Conservation (phyloP, 2,329 filamentous ascomycete species). For the Paracoccidioides lutzii region DNA sequence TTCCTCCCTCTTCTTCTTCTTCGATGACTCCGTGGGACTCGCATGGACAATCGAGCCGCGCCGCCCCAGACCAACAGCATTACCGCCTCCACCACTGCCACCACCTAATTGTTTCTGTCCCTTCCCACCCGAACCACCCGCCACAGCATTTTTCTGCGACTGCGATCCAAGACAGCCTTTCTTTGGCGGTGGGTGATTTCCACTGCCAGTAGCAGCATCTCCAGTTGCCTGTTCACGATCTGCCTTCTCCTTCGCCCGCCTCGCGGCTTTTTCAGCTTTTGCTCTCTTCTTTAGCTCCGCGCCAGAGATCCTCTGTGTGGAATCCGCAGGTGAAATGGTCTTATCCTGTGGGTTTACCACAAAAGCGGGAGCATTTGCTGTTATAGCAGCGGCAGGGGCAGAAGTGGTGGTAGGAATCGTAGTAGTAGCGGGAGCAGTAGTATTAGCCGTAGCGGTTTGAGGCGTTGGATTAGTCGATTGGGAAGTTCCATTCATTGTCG, state of each 20-base stretch:
- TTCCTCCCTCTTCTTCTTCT: constrained; percentile 37
- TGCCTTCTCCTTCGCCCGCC: constrained; percentile 59
- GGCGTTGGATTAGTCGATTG: constrained; percentile 6
- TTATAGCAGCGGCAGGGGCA: not conserved
- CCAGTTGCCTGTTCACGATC: constrained; percentile 35
- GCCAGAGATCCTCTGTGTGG: constrained; percentile 26
- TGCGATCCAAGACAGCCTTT: constrained; percentile 18
- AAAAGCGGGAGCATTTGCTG: constrained; percentile 8
- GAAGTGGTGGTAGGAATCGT: constrained; percentile 10
- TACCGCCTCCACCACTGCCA: not conserved
- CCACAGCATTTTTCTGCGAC: constrained; percentile 11
- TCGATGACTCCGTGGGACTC: constrained; percentile 23
- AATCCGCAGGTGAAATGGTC: constrained; percentile 13
- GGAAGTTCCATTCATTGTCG: not conserved
- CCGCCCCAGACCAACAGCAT: not conserved
- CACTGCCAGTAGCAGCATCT: constrained; percentile 24
- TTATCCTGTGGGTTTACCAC: not conserved
- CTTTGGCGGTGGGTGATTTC: constrained; percentile 19
- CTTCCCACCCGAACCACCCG: constrained; percentile 20
- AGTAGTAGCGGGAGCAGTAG: constrained; percentile 6
- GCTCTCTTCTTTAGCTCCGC: constrained; percentile 79
- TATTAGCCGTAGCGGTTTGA: constrained; percentile 7
- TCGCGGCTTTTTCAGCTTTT: constrained; percentile 82
- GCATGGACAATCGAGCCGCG: not conserved
- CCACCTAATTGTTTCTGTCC: constrained; percentile 15